phyloP scores from a whole-genome alignment of 2,329 filamentous ascomycete species.

The Furcasterigmium furcatum region DNA sequence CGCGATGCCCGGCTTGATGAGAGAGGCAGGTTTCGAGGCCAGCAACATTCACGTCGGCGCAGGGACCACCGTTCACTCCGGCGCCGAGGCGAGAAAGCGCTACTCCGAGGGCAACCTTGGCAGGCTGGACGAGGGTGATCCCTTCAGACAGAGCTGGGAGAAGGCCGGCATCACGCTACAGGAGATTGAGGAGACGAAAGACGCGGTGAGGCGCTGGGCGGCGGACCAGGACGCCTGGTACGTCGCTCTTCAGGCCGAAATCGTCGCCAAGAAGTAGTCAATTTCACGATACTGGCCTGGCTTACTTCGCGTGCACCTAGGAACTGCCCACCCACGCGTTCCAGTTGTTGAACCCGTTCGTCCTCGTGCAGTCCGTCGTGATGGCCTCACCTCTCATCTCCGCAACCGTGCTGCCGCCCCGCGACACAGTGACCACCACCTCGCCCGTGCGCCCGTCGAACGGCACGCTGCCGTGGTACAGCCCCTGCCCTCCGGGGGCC shows the following conservation, averaged over 20 bases:
- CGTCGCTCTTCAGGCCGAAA: background rate
- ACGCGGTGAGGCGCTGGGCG: background rate
- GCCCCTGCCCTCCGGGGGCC: conserved; percentile 18
- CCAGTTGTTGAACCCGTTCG: conserved; percentile 8
- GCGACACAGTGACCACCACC: conserved; percentile 18
- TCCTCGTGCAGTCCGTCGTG: conserved; percentile 1
- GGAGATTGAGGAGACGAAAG: background rate
- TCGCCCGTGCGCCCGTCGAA: conserved; percentile 16
- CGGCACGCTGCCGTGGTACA: conserved; percentile 23
- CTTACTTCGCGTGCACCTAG: too few relatives aligned
- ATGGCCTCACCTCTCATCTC: conserved; percentile 1
- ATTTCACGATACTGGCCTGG: too few relatives aligned
- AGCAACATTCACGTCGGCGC: conserved; percentile 20
- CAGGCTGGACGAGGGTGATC: background rate
- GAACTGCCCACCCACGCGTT: conserved; percentile 9
- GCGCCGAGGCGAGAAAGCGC: background rate
- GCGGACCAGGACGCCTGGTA: conserved; percentile 1
- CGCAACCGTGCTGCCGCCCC: too few relatives aligned
- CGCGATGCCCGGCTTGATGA: conserved; percentile 25
- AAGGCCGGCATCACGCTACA: background rate
- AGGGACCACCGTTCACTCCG: conserved; percentile 1
- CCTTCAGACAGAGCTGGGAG: background rate
- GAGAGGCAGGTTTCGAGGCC: conserved; percentile 23
- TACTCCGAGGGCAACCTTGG: background rate
- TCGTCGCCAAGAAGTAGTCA: conserved; percentile 15